phyloP scores from a whole-genome alignment of 345 rosid genomes.

The Sonneratia caseolaris region DNA sequence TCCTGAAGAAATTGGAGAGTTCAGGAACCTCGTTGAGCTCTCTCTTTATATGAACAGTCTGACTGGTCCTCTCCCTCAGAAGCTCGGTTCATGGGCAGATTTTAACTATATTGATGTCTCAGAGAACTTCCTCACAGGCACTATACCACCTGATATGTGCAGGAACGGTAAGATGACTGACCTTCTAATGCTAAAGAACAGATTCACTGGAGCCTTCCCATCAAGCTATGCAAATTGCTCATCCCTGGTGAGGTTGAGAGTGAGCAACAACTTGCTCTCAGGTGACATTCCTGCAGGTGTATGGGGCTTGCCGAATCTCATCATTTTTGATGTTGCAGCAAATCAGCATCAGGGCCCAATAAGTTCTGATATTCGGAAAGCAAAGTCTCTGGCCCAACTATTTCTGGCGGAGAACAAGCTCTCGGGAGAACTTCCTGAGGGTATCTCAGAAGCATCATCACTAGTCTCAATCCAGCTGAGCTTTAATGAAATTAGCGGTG shows the following conservation, averaged over 20 bases:
- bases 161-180: conserved; percentile 49
- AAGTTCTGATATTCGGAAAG: conserved; percentile 38
- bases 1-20: conserved; percentile 57
- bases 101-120: conserved; percentile 55
- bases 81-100: conserved; percentile 51
- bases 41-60: conserved; percentile 60
- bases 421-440: conserved; percentile 49
- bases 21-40: conserved; percentile 38
- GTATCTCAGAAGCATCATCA: conserved; percentile 43
- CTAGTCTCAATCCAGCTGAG: conserved; percentile 41
- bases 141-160: conserved; percentile 76
- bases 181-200: conserved; percentile 57
- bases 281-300: conserved; percentile 51
- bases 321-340: conserved; percentile 43
- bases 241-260: conserved; percentile 46
- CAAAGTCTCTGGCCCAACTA: conserved; percentile 48
- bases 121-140: conserved; percentile 65
- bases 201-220: conserved; percentile 53
- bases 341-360: conserved; percentile 58
- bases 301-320: conserved; percentile 66
- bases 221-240: conserved; percentile 42
- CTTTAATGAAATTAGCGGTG: conserved; percentile 45
- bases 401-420: conserved; percentile 41
- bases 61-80: conserved; percentile 55
- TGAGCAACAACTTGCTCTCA: conserved; percentile 56